Base-by-base conservation (phyloP, 2,329 filamentous ascomycete species). In the Penicillium sp. region DNA sequence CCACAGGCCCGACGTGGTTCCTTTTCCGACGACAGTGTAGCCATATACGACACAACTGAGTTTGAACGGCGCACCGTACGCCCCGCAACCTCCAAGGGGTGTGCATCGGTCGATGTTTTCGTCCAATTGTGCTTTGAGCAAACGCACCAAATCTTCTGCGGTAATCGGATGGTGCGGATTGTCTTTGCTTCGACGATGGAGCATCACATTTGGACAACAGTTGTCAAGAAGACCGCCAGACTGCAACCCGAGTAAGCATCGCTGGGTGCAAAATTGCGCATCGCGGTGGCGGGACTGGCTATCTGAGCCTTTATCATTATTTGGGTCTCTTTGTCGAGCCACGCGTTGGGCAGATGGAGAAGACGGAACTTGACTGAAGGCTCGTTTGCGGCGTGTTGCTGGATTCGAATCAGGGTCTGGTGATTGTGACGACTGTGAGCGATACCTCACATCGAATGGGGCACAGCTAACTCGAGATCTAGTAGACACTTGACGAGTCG, bases 41-140 rank as follows among this genome's bases (percentile, higher is more conserved):
- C 64, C 60, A 43, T 65, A 62, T 42, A 18, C 12, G 6, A 31
- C 25, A 46, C 51, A 65, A 10, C 58, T 59, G 20, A 68, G 45
- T 46, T 66, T 67, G n/a, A 68, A 66, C 4, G 57, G 59, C 5
- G 58, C 60, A 6, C 64, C 62, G 15, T 52, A 64, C 23, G 57
- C 12, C 7, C 65, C 62, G 46, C 57, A 62, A 7, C 9, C 9
- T 12, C 62, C 54, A 15, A 64, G 41, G 15, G 62, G 61, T 0
- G 49, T 61, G 41, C 58, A 64, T 29, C 55, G 52, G 38, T 64
- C 58, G 29, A 68, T 47, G n/a, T 65, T 47, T 38, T 61, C 29
- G 44, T 66, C 60, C 0, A 68, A 50, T 50, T 67, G 58, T 29
- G 40, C 20, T 25, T 65, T 65, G 3, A 65, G 20, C 20, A 49